These are phyloP conservation scores for Excoecaria cochinchinensis DNA, from an alignment of 345 rosid genomes.

Conservation along the genomic window DNA sequence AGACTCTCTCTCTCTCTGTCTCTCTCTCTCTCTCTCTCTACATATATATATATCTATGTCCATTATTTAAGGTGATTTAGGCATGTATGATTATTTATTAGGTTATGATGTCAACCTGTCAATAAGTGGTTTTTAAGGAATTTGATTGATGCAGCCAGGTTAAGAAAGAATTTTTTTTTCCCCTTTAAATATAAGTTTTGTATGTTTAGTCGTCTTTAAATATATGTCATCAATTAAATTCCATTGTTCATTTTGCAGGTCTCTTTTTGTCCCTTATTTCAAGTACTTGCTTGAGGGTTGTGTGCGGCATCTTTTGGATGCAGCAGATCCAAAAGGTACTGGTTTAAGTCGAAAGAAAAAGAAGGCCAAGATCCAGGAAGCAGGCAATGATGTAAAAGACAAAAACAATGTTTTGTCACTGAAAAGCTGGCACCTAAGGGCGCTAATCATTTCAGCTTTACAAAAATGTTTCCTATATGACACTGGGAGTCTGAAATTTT, in stretches of 20 bases:
- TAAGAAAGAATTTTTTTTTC: too few relatives aligned
- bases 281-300: constrained; percentile 70
- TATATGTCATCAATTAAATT: not conserved
- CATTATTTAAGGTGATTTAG: not conserved
- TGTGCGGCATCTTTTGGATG: constrained; percentile 54
- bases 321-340: constrained; percentile 32
- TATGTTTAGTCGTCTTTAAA: not conserved
- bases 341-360: constrained; percentile 62
- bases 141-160: not conserved
- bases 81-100: not conserved
- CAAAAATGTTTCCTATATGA: constrained; percentile 82
- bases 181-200: not conserved
- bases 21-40: too few relatives aligned
- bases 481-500: constrained; percentile 69
- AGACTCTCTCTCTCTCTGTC: not conserved
- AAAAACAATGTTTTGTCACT: constrained; percentile 28
- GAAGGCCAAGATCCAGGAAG: constrained; percentile 68
- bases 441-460: constrained; percentile 67
- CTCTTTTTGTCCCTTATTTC: constrained; percentile 88
- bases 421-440: constrained; percentile 78
- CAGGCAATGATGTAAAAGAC: constrained; percentile 23
- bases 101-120: not conserved
- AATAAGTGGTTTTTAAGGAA: not conserved
- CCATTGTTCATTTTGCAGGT: constrained; percentile 46
- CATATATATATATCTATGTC: not conserved